phyloP scores from a whole-genome alignment of 2,329 filamentous ascomycete species.

The Penicillium fuscoglaucum region DNA sequence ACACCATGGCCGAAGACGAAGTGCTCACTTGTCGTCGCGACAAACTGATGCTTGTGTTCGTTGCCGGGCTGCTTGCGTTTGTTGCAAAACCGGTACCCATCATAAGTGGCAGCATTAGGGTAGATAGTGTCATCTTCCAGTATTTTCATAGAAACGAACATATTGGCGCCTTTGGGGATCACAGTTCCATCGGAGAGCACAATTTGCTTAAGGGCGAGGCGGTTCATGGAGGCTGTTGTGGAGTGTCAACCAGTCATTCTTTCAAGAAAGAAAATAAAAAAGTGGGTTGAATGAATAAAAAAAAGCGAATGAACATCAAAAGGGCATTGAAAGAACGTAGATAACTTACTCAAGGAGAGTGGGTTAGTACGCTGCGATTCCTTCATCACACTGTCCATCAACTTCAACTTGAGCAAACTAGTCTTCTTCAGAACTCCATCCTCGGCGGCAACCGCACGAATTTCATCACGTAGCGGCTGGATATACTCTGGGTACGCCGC shows the following conservation, averaged over 20 bases:
- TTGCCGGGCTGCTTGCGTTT: conserved; percentile 32
- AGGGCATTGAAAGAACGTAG: background rate
- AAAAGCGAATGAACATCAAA: background rate
- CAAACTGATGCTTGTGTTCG: conserved; percentile 32
- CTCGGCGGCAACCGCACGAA: conserved; percentile 44
- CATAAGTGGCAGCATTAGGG: conserved; percentile 31
- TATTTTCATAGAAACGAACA: conserved; percentile 27
- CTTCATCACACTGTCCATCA: conserved; percentile 41
- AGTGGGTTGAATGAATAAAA: background rate
- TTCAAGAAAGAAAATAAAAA: no score
- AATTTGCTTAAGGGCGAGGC: conserved; percentile 24
- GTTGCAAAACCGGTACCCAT: conserved; percentile 38
- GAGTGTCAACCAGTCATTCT: background rate
- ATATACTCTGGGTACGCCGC: conserved; percentile 53
- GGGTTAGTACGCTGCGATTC: conserved; percentile 35
- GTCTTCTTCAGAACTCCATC: conserved; percentile 41
- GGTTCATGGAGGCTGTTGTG: conserved; percentile 28
- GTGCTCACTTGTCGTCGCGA: conserved; percentile 33
- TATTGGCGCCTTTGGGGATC: conserved; percentile 31
- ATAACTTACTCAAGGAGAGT: conserved; percentile 27
- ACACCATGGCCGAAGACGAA: conserved; percentile 41
- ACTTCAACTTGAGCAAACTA: conserved; percentile 35
- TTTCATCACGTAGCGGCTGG: conserved; percentile 55
- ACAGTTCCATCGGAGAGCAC: conserved; percentile 32
- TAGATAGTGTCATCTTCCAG: conserved; percentile 31